Percentiles rank a stretch among this genome's conserved stretches.
Conservation (phyloP, 176 grass and related monocot genomes). For the Aegilops umbellulata region DNA sequence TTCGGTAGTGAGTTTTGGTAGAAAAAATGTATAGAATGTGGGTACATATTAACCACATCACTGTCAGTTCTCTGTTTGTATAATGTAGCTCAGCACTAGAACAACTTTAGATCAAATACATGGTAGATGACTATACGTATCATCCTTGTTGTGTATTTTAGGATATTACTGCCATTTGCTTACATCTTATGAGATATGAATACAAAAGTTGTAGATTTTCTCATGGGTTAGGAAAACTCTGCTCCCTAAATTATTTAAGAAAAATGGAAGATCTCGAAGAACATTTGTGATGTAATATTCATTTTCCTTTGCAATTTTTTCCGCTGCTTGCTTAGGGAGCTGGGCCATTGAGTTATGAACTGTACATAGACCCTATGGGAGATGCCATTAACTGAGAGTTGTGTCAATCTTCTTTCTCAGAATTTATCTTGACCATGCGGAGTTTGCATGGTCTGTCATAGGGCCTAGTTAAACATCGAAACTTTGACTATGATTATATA, state of each 20-base stretch:
- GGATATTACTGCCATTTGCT: background rate
- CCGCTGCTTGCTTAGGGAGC: background rate
- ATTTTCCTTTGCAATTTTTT: background rate
- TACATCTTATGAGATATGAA: background rate
- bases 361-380: background rate
- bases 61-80: slow-evolving; percentile 19
- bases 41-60: slow-evolving; percentile 11
- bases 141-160: background rate
- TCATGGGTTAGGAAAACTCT: background rate
- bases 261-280: background rate
- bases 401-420: background rate
- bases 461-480: background rate
- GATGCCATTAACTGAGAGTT: background rate
- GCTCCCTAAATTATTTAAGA: background rate
- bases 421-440: background rate
- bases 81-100: slow-evolving; percentile 46
- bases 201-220: background rate
- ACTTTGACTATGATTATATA: background rate
- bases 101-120: slow-evolving; percentile 36
- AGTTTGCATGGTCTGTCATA: background rate
- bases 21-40: slow-evolving; percentile 48
- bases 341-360: background rate
- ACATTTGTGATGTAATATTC: background rate
- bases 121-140: slow-evolving; percentile 32
- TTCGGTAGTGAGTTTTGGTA: slow-evolving; percentile 35